These are phyloP conservation scores for Cornus kousa DNA, from an alignment of 148 eudicot genomes.

Conservation along the genomic window DNA sequence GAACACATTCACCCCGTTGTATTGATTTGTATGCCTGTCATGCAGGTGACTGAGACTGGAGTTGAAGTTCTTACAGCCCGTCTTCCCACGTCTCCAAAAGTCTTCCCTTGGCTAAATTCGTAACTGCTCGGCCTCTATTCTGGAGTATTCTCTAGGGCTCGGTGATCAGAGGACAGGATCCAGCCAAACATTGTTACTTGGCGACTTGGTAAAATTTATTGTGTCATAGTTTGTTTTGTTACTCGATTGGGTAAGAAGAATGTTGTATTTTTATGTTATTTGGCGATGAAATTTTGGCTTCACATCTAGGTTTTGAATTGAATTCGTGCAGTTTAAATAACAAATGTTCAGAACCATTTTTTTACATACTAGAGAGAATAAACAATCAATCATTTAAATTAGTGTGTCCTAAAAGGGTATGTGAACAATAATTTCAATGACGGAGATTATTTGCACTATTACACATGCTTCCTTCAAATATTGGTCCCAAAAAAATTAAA, in stretches of 20 bases:
- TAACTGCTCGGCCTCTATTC: background rate
- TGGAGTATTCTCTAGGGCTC: background rate
- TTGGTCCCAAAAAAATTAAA: too few species aligned
- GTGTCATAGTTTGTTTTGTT: background rate
- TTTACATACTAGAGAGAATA: too few species aligned
- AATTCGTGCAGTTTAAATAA: too few species aligned
- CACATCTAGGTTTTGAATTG: background rate
- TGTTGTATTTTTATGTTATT: slow-evolving; percentile 8
- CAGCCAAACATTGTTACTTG: background rate
- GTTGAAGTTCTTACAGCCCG: slow-evolving; percentile 90
- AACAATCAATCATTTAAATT: too few species aligned
- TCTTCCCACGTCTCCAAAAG: slow-evolving; percentile 82
- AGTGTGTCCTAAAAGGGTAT: too few species aligned
- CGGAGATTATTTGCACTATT: too few species aligned
- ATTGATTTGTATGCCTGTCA: background rate
- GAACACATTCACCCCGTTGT: background rate
- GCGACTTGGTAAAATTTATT: background rate
- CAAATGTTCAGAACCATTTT: too few species aligned
- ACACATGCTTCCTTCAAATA: too few species aligned
- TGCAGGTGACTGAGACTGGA: slow-evolving; percentile 93
- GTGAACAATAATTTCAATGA: too few species aligned
- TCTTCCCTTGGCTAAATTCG: slow-evolving; percentile 82
- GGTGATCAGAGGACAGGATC: background rate
- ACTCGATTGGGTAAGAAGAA: background rate
- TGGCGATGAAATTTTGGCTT: slow-evolving; percentile 4